Evolutionary conservation across 2,329 filamentous ascomycete genomes (phyloP).

Genomic region (Paracorniculantispora psalliotae): DNA sequence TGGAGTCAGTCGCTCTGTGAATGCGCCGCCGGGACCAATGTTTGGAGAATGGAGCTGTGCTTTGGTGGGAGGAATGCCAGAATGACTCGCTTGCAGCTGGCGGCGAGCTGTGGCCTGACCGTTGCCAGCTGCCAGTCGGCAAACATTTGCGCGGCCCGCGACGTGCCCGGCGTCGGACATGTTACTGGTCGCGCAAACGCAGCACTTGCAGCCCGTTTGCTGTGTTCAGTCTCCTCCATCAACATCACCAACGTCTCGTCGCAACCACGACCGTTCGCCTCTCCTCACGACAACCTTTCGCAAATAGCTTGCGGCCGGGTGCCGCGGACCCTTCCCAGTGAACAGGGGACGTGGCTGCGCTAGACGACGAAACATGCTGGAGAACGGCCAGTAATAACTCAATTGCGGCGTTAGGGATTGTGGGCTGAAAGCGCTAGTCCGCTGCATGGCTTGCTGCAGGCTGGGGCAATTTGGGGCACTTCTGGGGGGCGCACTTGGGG

Average conservation of each 20-base stretch:
- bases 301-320: not conserved
- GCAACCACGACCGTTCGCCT: not conserved
- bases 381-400: not conserved
- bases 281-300: not conserved
- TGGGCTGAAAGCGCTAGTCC: slow-evolving; percentile 1
- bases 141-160: not conserved
- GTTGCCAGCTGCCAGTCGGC: not conserved
- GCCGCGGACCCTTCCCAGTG: slow-evolving; percentile 4
- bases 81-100: not conserved
- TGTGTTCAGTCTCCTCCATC: not conserved
- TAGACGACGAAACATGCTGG: slow-evolving; percentile 4
- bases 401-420: not conserved
- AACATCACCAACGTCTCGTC: not conserved
- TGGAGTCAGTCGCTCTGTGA: not conserved
- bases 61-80: not conserved
- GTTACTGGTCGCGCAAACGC: not conserved
- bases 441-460: slow-evolving; percentile 8
- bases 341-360: slow-evolving; percentile 8
- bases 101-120: not conserved
- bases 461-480: slow-evolving; percentile 4
- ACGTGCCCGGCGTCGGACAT: not conserved
- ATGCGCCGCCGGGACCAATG: not conserved
- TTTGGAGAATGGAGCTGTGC: not conserved
- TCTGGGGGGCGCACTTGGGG: not conserved
- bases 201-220: not conserved